Evolutionary conservation across 306 rosid genomes (phyloP).

Genomic region (Pyrus pyrifolia): DNA sequence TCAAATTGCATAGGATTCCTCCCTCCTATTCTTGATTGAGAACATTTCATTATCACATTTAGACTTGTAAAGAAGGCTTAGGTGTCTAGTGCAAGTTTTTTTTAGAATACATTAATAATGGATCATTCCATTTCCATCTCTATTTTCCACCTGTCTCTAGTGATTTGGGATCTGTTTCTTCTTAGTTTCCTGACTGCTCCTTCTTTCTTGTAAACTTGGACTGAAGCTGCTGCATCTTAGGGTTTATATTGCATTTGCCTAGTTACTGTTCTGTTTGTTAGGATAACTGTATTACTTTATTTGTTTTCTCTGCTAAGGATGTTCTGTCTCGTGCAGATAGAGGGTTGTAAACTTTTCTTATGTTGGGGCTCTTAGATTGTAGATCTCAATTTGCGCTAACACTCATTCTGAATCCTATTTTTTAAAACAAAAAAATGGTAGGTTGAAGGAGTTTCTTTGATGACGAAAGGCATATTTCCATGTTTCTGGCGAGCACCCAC

Average conservation of each 20-base stretch:
- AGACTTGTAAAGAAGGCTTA: too few relatives aligned
- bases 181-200: background rate
- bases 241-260: background rate
- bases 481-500: slow-evolving; percentile 93
- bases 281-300: background rate
- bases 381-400: background rate
- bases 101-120: too few relatives aligned
- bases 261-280: background rate
- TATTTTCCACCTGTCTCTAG: too few relatives aligned
- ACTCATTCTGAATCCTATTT: background rate
- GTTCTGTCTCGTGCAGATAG: background rate
- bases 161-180: background rate
- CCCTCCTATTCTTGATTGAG: too few relatives aligned
- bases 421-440: slow-evolving; percentile 5
- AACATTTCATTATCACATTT: too few relatives aligned
- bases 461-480: slow-evolving; percentile 67
- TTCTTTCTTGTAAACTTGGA: background rate
- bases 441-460: slow-evolving; percentile 64
- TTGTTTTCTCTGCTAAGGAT: background rate
- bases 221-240: background rate
- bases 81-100: too few relatives aligned
- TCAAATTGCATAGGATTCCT: too few relatives aligned
- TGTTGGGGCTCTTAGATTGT: background rate
- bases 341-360: background rate
- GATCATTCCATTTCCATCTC: too few relatives aligned